Base-by-base conservation (phyloP, 1,284 basidiomycete genomes). In the Trichosporon sp. region DNA sequence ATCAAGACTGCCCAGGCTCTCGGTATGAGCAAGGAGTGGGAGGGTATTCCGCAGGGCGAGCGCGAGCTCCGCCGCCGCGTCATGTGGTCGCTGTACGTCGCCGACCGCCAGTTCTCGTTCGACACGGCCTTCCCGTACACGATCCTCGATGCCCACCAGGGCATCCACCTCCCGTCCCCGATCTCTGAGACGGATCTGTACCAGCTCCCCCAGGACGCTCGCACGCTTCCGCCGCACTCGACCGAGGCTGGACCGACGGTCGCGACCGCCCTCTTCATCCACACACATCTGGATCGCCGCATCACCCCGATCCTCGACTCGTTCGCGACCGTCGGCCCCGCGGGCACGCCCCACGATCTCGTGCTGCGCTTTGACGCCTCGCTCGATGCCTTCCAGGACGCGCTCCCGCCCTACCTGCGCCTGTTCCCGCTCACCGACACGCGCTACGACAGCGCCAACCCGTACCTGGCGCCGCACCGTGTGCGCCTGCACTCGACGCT, bases 1-100 rank as follows among this genome's bases (percentile, higher is more conserved):
- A 77, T 81, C 72, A 79, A 78, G 68, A 73, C 77, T 13, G 80
- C 80, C 2, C 79, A 82, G 66, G 74, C 76, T 4, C 70, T 79
- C 44, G 77, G 77, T 8, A 74, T 82, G 76, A 76, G 77, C 68
- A 78, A 79, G 64, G 80, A 82, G 68, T 79, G 77, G 75, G 78
- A 80, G 56, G 78, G 78, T 18, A 71, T 79, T 29, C 75, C 76
- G 0, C 76, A 78, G 34, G 77, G 76, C 15, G 79, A 81, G 65
- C 73, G 80, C 51, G 80, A 82, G 67, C 66, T 79, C 62, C 72
- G 78, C 31, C 73, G 80, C 64, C 75, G 80, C 31, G 72, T 82
- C 27, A 79, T 81, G 74, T 81, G 78, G 76, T 70, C 74, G n/a
- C 70, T 81, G 51, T 81, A 79, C 68, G 70, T 77, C 29, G 77